Base-by-base conservation (phyloP, 2,329 filamentous ascomycete genomes). In the Emergomyces pasteurianus region DNA sequence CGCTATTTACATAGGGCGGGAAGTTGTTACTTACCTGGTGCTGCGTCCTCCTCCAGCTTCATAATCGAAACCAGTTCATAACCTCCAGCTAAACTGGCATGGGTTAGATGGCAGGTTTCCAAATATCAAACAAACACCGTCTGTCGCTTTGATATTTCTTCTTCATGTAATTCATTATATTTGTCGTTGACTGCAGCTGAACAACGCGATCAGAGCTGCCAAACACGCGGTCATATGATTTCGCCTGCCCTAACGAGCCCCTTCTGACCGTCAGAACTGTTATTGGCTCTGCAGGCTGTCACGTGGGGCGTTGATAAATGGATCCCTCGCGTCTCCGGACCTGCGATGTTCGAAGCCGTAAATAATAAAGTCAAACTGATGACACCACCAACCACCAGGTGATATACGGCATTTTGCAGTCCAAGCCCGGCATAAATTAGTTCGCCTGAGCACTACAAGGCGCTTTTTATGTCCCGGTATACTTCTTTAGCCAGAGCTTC, bases 11-110 rank as follows among this genome's bases (percentile, higher is more conserved):
- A 28, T 6, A 60, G n/a, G 21, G 26, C 26, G 7, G 31, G 16
- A 28, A 7, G 34, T 43, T 21, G 10, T 52, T 21, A 70, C 73
- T 67, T 60, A 76, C 74, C 70, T 62, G 67, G 70, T 63, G 65
- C 66, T 62, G 60, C 67, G 62, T 70, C 72, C 68, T 66, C 70
- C 66, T 70, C 70, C 74, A 77, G 58, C 69, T 74, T 74, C 74
- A 77, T 76, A 68, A 61, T 70, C 66, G 62, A 63, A 46, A 59
- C 34, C 26, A 12, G 60, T 34, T 28, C 52, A 40, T 54, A 54
- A 38, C 28, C 8, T 10, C 28, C 23, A 34, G n/a, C n/a, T 40
- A 36, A 38, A 40, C n/a, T 21, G n/a, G 28, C 21, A 21, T 26
- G 46, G 10, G n/a, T 54, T 54, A 23, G 3, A n/a, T 36, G 28